Percentiles rank a stretch among this genome's conserved stretches.
Evolutionary conservation across 2,329 filamentous ascomycete genomes (phyloP).

Genomic region (Neofusicoccum parvum): DNA sequence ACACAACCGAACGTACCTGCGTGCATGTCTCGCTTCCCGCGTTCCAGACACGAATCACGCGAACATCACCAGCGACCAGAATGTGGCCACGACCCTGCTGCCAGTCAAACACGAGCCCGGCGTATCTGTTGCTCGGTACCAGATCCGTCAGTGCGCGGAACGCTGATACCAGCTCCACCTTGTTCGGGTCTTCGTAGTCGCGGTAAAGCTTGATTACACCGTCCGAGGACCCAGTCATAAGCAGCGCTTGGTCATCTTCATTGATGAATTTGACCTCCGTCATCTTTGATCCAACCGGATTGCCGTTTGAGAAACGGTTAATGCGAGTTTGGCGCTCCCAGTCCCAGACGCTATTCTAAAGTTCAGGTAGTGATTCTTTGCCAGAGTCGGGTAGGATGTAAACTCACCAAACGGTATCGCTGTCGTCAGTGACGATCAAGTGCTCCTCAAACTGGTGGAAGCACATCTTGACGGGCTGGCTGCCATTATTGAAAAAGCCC

Average conservation of each 20-base stretch:
- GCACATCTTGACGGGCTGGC: constrained; percentile 87
- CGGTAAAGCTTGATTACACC: constrained; percentile 92
- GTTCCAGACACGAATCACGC: constrained; percentile 95
- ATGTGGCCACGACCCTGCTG: constrained; percentile 95
- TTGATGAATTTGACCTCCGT: constrained; percentile 98
- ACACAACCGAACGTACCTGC: constrained; percentile 52
- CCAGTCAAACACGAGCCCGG: constrained; percentile 97
- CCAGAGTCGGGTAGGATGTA: background rate
- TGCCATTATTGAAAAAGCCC: constrained; percentile 83
- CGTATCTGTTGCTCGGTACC: constrained; percentile 90
- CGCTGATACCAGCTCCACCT: constrained; percentile 82
- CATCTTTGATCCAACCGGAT: constrained; percentile 86
- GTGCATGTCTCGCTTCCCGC: constrained; percentile 90
- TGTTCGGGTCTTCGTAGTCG: constrained; percentile 77
- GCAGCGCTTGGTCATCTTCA: constrained; percentile 91
- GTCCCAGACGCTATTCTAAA: constrained; percentile 71
- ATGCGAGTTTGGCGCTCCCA: constrained; percentile 78
- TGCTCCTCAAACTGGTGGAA: constrained; percentile 99
- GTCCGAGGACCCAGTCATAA: constrained; percentile 94
- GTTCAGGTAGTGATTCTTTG: constrained; percentile 23
- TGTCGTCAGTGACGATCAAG: constrained; percentile 88
- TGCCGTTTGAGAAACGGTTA: constrained; percentile 90
- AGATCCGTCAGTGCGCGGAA: constrained; percentile 94
- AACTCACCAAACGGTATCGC: constrained; percentile 72
- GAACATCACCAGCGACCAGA: constrained; percentile 93